Base-by-base conservation (phyloP, 148 eudicot genomes). In the Amaranthus cruentus region DNA sequence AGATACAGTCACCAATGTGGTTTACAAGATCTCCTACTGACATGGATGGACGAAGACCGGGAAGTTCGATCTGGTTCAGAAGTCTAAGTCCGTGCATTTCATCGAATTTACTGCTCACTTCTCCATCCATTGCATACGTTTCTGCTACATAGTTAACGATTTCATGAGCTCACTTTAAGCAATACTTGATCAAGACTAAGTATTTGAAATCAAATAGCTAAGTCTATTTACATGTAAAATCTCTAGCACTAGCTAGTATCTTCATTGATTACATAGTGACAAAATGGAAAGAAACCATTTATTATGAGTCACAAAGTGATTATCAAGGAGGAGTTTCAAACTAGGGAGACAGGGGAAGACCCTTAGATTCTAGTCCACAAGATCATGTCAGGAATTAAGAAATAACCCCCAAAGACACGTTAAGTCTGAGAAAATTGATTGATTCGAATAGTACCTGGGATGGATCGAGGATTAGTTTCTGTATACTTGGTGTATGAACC, bases 21-120 rank as follows among this genome's bases (percentile, higher is more conserved):
- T 78, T 90, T 57, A 90, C 89, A 11, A 93, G 83, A 81, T 93
- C 96, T 21, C 84, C 88, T 82, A 90, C 88, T 7, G 93, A 90
- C 93, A 90, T 87, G 13, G 96, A 90, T 18, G 90, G 76, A 73
- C 75, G 88, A 47, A 93, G 81, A 49, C 88, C 90, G 7, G 91
- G 93, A 8, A 85, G 83, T 74, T 78, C 88, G 69, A 85, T 84
- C 50, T 84, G 89, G 59, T 85, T 89, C 76, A 86, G 76, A 59
- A 84, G 76, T 77, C 80, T 75, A 54, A 83, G 83, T 49, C 75
- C 77, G 51, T 81, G 79, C 15, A 81, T 70, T 70, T 84, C 87
- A 44, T 79, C 82, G 10, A 69, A 42, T 81, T 86, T 82, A 70
- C 79, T 71, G 74, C 80, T 78, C 15, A 75, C 79, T 12, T 79